A percentile compares a stretch with the other conserved stretches of the same genome.
Evolutionary conservation across 345 rosid species (phyloP).

Genomic region (Brassica carinata): DNA sequence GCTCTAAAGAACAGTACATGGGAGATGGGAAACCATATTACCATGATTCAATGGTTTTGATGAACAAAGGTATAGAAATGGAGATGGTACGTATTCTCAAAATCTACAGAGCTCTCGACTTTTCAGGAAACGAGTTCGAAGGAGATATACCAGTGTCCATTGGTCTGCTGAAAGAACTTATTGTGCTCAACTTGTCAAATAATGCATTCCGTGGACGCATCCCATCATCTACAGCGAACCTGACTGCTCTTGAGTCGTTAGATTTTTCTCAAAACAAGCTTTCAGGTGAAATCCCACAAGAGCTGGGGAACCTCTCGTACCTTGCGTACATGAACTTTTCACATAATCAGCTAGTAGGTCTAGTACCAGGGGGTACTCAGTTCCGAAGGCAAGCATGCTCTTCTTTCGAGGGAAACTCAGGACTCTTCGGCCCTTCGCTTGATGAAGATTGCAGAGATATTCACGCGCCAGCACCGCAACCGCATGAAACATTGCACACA

Average conservation of each 20-base stretch:
- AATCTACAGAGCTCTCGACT: neutral
- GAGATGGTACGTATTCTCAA: neutral
- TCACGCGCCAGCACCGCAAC: too few species aligned
- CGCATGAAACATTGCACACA: too few species aligned
- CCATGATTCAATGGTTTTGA: too few species aligned
- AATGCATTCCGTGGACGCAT: neutral
- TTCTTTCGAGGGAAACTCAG: too few species aligned
- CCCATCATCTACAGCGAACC: neutral
- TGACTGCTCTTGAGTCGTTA: neutral
- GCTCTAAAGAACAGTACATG: too few species aligned
- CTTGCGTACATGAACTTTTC: neutral
- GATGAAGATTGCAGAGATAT: too few species aligned
- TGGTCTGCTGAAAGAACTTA: neutral
- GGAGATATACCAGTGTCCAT: too few species aligned
- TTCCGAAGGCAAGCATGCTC: too few species aligned
- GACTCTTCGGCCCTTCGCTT: too few species aligned
- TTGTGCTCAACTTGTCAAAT: neutral
- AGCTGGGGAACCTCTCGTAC: neutral
- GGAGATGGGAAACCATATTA: too few species aligned
- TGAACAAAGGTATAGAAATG: neutral
- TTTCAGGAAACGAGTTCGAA: neutral
- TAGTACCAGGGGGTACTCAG: too few species aligned
- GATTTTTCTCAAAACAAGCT: too few species aligned
- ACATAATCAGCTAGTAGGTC: neutral
- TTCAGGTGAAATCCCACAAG: neutral